phyloP scores from a whole-genome alignment of 1,284 basidiomycete genomes.

The Sporisorium reilianum region DNA sequence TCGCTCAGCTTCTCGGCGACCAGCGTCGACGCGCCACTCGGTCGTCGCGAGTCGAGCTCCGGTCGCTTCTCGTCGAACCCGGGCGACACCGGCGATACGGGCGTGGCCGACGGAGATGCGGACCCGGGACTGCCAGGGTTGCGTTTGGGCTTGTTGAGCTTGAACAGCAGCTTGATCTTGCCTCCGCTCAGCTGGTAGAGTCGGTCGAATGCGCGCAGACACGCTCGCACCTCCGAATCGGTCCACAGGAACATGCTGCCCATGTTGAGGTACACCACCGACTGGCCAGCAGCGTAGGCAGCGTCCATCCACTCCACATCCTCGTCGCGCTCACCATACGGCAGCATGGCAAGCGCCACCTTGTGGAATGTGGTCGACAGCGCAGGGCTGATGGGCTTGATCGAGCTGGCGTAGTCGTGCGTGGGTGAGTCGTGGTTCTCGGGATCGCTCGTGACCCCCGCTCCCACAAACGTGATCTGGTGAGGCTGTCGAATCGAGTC shows the following conservation, averaged over 20 bases:
- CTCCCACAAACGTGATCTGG: conserved; percentile 37
- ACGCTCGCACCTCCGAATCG: conserved; percentile 49
- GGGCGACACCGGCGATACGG: background rate
- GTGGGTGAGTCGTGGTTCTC: conserved; percentile 25
- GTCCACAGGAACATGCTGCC: conserved; percentile 65
- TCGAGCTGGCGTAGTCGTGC: background rate
- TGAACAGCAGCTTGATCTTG: conserved; percentile 52
- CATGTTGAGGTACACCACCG: conserved; percentile 65
- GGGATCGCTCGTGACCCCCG: conserved; percentile 27
- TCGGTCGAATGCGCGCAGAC: conserved; percentile 46
- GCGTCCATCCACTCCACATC: conserved; percentile 56
- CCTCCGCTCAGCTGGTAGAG: conserved; percentile 40
- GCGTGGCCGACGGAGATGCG: conserved; percentile 1
- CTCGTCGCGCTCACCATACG: conserved; percentile 19
- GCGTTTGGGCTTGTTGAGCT: conserved; percentile 41
- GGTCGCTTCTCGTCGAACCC: conserved; percentile 24
- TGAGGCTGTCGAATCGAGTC: conserved; percentile 37
- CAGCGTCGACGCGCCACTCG: conserved; percentile 18
- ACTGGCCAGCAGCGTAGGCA: conserved; percentile 40
- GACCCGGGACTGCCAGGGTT: conserved; percentile 23
- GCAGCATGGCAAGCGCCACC: background rate
- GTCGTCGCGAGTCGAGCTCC: conserved; percentile 13
- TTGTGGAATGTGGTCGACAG: conserved; percentile 16
- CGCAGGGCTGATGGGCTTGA: conserved; percentile 10
- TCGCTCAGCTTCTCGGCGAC: conserved; percentile 33